Evolutionary conservation across 495 filamentous ascomycete genomes (phyloP).

Genomic region (Polyplosphaeria fusca): DNA sequence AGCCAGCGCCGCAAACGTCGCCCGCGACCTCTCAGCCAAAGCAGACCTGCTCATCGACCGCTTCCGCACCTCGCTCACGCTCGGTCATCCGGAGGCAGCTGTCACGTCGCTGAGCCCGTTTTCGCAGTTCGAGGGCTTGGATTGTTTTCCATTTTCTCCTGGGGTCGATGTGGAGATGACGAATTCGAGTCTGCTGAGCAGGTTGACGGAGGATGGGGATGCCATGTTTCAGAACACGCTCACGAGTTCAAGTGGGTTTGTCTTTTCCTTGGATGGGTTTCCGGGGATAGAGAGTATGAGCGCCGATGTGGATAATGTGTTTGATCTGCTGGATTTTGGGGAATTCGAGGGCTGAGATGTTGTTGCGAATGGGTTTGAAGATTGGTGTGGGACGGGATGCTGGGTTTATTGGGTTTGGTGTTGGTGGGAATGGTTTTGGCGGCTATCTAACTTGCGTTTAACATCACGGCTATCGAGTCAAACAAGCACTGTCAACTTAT

Average conservation of each 20-base stretch:
- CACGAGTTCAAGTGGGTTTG: background rate
- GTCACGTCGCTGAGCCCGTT: background rate
- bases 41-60: conserved; percentile 34
- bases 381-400: too few species aligned
- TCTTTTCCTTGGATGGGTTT: conserved; percentile 6
- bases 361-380: background rate
- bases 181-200: background rate
- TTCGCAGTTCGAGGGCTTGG: background rate
- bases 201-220: background rate
- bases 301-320: background rate
- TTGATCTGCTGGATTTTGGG: conserved; percentile 14
- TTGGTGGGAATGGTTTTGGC: too few species aligned
- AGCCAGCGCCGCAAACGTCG: conserved; percentile 45
- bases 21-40: conserved; percentile 35
- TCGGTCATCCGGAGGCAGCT: background rate
- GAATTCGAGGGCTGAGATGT: background rate
- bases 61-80: background rate
- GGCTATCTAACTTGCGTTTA: too few species aligned
- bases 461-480: too few species aligned
- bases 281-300: background rate
- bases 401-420: too few species aligned
- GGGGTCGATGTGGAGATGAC: background rate
- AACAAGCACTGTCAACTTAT: too few species aligned
- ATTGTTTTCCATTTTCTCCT: background rate
- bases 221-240: conserved; percentile 7